Evolutionary conservation across 345 rosid species (phyloP).

Genomic region (Citrus medica): DNA sequence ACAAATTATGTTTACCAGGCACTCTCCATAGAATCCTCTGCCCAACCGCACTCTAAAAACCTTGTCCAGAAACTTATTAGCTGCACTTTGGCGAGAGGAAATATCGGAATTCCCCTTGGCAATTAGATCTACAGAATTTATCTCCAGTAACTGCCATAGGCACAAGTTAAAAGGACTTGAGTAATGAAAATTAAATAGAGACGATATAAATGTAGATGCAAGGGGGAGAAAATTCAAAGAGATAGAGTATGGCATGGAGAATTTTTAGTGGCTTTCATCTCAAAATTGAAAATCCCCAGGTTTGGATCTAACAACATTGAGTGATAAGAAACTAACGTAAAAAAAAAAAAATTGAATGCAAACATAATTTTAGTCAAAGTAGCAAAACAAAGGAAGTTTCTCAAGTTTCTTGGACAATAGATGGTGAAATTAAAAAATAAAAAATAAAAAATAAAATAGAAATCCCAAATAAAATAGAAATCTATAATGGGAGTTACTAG

Average conservation of each 20-base stretch:
- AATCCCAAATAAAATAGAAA: not conserved
- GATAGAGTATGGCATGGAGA: not conserved
- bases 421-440: not conserved
- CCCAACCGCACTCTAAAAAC: conserved; percentile 60
- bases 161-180: conserved; percentile 18
- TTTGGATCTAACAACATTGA: not conserved
- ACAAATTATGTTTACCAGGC: conserved; percentile 51
- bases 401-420: not conserved
- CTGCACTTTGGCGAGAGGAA: conserved; percentile 43
- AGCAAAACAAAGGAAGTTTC: not conserved
- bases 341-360: not conserved
- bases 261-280: not conserved
- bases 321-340: not conserved
- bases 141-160: conserved; percentile 52
- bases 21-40: conserved; percentile 91
- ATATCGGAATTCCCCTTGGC: conserved; percentile 47
- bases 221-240: not conserved
- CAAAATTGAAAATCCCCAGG: not conserved
- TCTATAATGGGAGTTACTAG: not conserved
- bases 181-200: conserved; percentile 6
- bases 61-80: conserved; percentile 61
- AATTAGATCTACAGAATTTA: conserved; percentile 49
- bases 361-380: not conserved
- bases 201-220: not conserved
- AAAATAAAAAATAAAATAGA: not conserved